Base-by-base conservation (phyloP, 306 rosid genomes). In the Medicago arabica region DNA sequence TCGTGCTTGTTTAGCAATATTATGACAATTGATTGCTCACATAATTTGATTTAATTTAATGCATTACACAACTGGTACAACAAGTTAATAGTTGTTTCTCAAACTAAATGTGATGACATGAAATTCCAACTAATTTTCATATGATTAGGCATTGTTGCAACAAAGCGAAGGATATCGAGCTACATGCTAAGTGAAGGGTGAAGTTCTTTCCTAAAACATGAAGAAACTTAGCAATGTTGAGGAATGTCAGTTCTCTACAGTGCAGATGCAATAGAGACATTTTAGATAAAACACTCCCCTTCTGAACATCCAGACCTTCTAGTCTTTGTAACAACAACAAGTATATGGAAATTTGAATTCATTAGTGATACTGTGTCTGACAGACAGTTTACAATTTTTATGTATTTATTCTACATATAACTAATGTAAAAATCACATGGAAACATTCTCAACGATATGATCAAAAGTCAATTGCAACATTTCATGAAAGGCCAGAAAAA, bases 51-150 rank as follows among this genome's bases (percentile, higher is more conserved):
- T n/a, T n/a, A n/a, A n/a, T n/a, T n/a, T n/a, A n/a, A n/a, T n/a
- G n/a, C n/a, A n/a, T n/a, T n/a, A n/a, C n/a, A n/a, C n/a, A n/a
- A n/a, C n/a, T n/a, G n/a, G n/a, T n/a, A n/a, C n/a, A n/a, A n/a
- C n/a, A 14, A 70, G 41, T 71, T 62, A 60, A 43, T 60, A 71
- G 16, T 49, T 60, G 68, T 21, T 47, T 51, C 67, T 87, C 82
- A 95, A 31, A 95, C 87, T 71, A 95, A 77, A 83, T 87, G 92
- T 0, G 98, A 95, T 19, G 97, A 95, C 97, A 95, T 95, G 43
- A 95, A 86, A 86, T 95, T 95, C 98, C 98, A 95, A 80, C 98
- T 95, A 67, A 92, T 86, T 84, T 87, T 95, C 98, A 92, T 95
- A 70, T 92, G 98, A 23, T 87, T 83, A 8, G 97, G 98, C 97